Evolutionary conservation across 768 basidiomycete genomes (phyloP).

Genomic region (Mycena filopes): DNA sequence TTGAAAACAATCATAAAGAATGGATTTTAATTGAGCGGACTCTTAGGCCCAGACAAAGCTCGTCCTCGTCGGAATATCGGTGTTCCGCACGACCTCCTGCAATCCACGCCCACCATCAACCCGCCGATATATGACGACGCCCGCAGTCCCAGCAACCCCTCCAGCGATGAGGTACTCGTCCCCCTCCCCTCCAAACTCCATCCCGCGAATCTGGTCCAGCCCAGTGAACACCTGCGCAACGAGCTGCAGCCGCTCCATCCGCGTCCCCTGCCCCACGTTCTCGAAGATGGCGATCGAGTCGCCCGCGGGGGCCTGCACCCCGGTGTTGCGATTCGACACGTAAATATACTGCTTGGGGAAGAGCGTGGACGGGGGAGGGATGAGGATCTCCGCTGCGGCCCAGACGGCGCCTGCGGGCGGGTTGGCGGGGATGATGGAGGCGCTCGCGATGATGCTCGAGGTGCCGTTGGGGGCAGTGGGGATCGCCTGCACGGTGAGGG

Average conservation of each 20-base stretch:
- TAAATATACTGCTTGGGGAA: constrained; percentile 56
- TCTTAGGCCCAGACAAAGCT: constrained; percentile 58
- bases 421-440: constrained; percentile 50
- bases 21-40: background rate
- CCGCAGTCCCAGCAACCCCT: constrained; percentile 62
- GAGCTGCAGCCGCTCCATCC: constrained; percentile 46
- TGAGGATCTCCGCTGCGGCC: constrained; percentile 59
- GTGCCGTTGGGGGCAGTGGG: constrained; percentile 54
- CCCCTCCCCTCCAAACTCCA: constrained; percentile 55
- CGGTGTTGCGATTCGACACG: constrained; percentile 59
- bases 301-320: constrained; percentile 46
- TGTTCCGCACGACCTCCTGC: constrained; percentile 62
- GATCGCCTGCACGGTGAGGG: constrained; percentile 55
- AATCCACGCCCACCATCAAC: constrained; percentile 64
- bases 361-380: constrained; percentile 44
- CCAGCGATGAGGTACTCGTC: constrained; percentile 65
- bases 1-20: no score
- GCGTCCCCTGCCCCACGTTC: constrained; percentile 47
- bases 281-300: constrained; percentile 65
- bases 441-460: constrained; percentile 48
- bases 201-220: constrained; percentile 59
- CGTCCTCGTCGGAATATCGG: constrained; percentile 60
- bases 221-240: constrained; percentile 61
- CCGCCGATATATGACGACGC: constrained; percentile 67
- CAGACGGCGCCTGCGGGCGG: constrained; percentile 50